Base-by-base conservation (phyloP, 192 early-diverging fungal genomes). In the Backusella macrospora region DNA sequence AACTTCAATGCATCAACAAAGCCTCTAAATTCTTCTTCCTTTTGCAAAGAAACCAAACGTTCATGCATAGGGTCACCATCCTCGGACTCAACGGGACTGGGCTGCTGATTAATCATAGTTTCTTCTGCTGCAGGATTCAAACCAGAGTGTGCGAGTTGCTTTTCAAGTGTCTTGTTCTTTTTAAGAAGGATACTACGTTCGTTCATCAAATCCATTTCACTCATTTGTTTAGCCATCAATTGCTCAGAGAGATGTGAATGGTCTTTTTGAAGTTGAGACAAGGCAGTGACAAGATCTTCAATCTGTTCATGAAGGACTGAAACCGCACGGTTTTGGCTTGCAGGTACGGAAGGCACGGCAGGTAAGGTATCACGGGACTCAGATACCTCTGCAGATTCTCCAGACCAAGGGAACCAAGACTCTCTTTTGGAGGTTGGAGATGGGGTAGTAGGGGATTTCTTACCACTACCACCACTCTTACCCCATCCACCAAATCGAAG, bases 231-330 rank as follows among this genome's bases (percentile, higher is more conserved):
- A 49, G 76, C 79, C 39, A 95, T 83, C 13, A 89, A 68, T 43
- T 83, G 68, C 67, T 92, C 91, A 18, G 87, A 90, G 15, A 92
- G 75, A 7, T 87, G 78, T 12, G 65, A 81, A 63, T 94, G 90
- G 47, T 94, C 93, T 69, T 85, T 86, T 72, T 95, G 94, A 9
- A 94, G 73, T 8, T 73, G 72, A 52, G 91, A 91, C 29, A 91
- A 85, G 4, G 83, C 84, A 12, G 78, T 78, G 64, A 93, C 93
- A 43, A 93, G 76, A 74, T 88, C 85, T 71, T 87, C 85, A 18
- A 93, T 83, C 26, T 87, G 82, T 55, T 90, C 86, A 48, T 81
- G 72, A 48, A 95, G 68, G 12, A 65, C 38, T 26, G 68, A 62
- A 7, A 76, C 46, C 1, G 75, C 71, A 21, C 62, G 62, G 38